Conservation (phyloP, 805 yeast genomes). For the Pichia thaimueangensis region DNA sequence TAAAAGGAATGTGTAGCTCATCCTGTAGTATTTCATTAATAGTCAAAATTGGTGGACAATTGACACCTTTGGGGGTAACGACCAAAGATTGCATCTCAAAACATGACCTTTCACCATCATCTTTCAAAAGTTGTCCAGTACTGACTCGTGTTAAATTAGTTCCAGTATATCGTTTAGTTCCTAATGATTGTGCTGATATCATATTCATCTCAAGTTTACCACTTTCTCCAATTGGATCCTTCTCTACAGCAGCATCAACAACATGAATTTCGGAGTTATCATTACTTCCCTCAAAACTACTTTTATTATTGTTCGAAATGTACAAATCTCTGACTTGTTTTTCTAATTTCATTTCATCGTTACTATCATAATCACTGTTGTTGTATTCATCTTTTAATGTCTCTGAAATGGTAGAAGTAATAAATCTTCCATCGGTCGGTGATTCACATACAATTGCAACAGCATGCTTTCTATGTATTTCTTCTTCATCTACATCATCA, state of each 20-base stretch:
- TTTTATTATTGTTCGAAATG: constrained; percentile 20
- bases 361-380: constrained; percentile 16
- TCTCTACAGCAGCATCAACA: too few species aligned
- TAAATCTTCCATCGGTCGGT: constrained; percentile 7
- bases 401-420: background rate
- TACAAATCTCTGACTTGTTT: constrained; percentile 30
- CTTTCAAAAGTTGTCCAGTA: constrained; percentile 11
- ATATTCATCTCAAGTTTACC: constrained; percentile 13
- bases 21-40: constrained; percentile 38
- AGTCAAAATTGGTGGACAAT: constrained; percentile 14
- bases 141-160: constrained; percentile 9
- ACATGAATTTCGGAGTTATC: constrained; percentile 9
- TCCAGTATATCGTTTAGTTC: constrained; percentile 6
- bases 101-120: constrained; percentile 18
- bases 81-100: constrained; percentile 27
- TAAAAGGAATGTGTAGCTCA: constrained; percentile 71
- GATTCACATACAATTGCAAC: constrained; percentile 16
- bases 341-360: constrained; percentile 29
- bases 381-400: constrained; percentile 9
- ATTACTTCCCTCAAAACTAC: constrained; percentile 12
- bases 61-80: constrained; percentile 23
- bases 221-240: background rate
- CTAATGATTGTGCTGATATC: constrained; percentile 7
- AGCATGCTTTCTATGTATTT: constrained; percentile 15
- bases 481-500: constrained; percentile 3